Conservation (phyloP, 768 basidiomycete species). For the Kwoniella europaea region DNA sequence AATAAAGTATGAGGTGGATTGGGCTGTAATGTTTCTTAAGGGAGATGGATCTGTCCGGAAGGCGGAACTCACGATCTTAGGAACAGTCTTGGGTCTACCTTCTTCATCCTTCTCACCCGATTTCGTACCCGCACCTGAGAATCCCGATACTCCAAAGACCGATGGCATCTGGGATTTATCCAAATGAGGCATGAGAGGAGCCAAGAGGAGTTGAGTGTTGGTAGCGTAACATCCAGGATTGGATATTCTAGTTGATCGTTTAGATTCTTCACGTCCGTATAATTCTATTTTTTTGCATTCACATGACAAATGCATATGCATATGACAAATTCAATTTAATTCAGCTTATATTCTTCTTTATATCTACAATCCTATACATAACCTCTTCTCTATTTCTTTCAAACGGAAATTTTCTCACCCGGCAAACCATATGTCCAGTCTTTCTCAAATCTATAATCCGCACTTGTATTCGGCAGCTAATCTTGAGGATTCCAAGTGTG, state of each 20-base stretch:
- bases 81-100: conserved; percentile 73
- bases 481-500: conserved; percentile 86
- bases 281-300: conserved; percentile 67
- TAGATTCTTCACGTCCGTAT: conserved; percentile 74
- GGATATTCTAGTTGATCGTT: conserved; percentile 79
- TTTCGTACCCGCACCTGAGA: conserved; percentile 91
- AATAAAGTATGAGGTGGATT: no score
- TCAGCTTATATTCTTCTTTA: conserved; percentile 15
- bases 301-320: conserved; percentile 6
- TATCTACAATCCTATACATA: conserved; percentile 7
- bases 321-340: conserved; percentile 11
- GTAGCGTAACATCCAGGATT: conserved; percentile 99
- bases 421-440: conserved; percentile 98
- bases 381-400: no score
- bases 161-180: conserved; percentile 70
- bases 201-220: conserved; percentile 85
- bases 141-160: conserved; percentile 91
- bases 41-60: neutral
- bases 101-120: conserved; percentile 68
- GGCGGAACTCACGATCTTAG: conserved; percentile 69
- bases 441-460: conserved; percentile 92
- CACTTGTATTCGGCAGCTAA: conserved; percentile 87
- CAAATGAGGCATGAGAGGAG: conserved; percentile 79
- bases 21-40: no score
- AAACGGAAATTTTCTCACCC: conserved; percentile 71